Evolutionary conservation across 2,329 filamentous ascomycete genomes (phyloP).

Genomic region (Aquanectria penicillioides): DNA sequence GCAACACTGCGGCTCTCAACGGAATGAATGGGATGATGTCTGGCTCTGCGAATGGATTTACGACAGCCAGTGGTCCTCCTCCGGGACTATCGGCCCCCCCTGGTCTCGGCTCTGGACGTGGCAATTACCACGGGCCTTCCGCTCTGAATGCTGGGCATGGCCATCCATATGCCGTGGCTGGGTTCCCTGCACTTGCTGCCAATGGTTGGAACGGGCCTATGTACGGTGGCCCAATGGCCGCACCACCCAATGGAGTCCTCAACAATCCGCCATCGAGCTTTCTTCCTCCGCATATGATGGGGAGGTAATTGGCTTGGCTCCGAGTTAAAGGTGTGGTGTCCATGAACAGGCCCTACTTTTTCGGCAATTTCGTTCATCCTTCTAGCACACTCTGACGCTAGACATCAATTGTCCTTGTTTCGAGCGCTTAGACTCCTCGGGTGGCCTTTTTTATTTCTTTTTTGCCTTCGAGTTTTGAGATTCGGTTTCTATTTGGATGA

Average conservation of each 20-base stretch:
- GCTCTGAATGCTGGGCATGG: slow-evolving; percentile 30
- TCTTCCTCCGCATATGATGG: slow-evolving; percentile 48
- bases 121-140: slow-evolving; percentile 35
- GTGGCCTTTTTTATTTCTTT: slow-evolving; percentile 12
- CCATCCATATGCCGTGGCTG: slow-evolving; percentile 23
- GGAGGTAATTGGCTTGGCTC: slow-evolving; percentile 33
- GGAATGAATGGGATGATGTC: slow-evolving; percentile 68
- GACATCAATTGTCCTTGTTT: neutral
- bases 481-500: slow-evolving; percentile 24
- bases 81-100: slow-evolving; percentile 83
- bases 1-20: slow-evolving; percentile 53
- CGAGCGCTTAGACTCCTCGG: neutral
- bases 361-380: neutral
- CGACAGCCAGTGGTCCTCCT: slow-evolving; percentile 78
- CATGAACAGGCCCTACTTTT: neutral
- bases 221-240: slow-evolving; percentile 30
- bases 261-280: slow-evolving; percentile 36
- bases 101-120: slow-evolving; percentile 61
- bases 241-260: slow-evolving; percentile 29
- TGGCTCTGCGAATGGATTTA: slow-evolving; percentile 67
- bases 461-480: slow-evolving; percentile 9
- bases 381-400: too few relatives aligned
- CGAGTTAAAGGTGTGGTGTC: neutral
- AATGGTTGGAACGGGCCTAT: slow-evolving; percentile 38
- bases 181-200: slow-evolving; percentile 30